Percentiles rank a stretch among this genome's conserved stretches.
Evolutionary conservation across 148 eudicot genomes (phyloP).

Genomic region (Fagopyrum esculentum): DNA sequence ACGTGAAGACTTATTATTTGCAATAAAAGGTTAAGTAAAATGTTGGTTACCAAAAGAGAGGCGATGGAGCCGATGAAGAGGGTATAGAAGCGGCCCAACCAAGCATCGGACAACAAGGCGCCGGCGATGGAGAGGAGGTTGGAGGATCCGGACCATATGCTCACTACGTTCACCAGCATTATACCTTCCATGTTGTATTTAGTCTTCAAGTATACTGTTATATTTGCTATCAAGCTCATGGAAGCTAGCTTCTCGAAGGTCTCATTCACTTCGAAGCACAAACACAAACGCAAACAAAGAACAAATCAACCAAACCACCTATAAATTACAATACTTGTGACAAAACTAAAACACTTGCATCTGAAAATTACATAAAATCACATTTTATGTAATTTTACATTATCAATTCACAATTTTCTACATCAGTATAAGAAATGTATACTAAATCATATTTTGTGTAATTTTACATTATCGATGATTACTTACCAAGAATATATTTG

Average conservation of each 20-base stretch:
- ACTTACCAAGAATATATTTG: slow-evolving; percentile 33
- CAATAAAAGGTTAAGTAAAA: background rate
- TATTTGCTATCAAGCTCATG: slow-evolving; percentile 48
- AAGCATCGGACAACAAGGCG: slow-evolving; percentile 60
- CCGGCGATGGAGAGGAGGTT: slow-evolving; percentile 47
- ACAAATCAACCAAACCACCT: background rate
- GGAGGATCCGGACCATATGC: slow-evolving; percentile 49
- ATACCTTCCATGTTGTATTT: slow-evolving; percentile 41
- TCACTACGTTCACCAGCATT: slow-evolving; percentile 33
- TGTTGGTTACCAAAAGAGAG: slow-evolving; percentile 43
- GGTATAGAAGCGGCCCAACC: slow-evolving; percentile 52
- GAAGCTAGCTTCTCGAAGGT: slow-evolving; percentile 75
- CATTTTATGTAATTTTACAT: too few relatives aligned
- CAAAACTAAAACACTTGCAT: too few relatives aligned
- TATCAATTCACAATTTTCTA: too few relatives aligned
- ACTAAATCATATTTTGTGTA: too few relatives aligned
- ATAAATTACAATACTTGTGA: background rate
- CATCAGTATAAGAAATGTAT: too few relatives aligned
- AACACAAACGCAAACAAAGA: background rate
- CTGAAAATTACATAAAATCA: too few relatives aligned
- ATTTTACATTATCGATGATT: too few relatives aligned
- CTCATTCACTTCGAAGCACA: slow-evolving; percentile 41
- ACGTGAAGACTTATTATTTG: background rate
- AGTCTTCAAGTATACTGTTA: slow-evolving; percentile 36
- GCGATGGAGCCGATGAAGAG: slow-evolving; percentile 52